Evolutionary conservation across 495 filamentous ascomycete species (phyloP).

Genomic region (Diplogelasinospora grovesii): DNA sequence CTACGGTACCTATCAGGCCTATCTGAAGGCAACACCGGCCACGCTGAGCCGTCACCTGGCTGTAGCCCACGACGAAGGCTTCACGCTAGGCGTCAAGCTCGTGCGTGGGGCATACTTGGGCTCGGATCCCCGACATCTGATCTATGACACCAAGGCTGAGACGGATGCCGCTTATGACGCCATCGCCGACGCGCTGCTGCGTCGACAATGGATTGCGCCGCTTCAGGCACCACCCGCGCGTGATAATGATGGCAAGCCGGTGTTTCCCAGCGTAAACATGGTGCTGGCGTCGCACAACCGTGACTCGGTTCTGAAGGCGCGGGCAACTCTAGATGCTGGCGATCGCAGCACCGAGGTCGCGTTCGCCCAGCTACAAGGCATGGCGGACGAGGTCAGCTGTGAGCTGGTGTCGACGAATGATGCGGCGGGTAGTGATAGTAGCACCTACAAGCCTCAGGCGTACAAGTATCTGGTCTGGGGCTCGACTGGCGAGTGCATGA

Average conservation of each 20-base stretch:
- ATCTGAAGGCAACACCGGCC: slow-evolving; percentile 63
- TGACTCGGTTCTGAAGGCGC: slow-evolving; percentile 68
- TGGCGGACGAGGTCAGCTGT: slow-evolving; percentile 93
- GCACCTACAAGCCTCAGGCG: slow-evolving; percentile 43
- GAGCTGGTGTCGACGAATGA: slow-evolving; percentile 52
- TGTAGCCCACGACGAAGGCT: slow-evolving; percentile 57
- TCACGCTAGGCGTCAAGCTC: slow-evolving; percentile 81
- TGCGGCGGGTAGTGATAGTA: slow-evolving; percentile 19
- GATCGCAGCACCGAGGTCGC: slow-evolving; percentile 51
- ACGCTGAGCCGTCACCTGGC: slow-evolving; percentile 62
- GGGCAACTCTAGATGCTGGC: slow-evolving; percentile 31
- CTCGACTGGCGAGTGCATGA: slow-evolving; percentile 85
- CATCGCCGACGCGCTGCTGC: slow-evolving; percentile 31
- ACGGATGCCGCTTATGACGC: slow-evolving; percentile 49
- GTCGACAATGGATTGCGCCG: slow-evolving; percentile 42
- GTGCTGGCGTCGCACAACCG: slow-evolving; percentile 91
- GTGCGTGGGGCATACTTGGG: slow-evolving; percentile 88
- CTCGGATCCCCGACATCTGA: slow-evolving; percentile 68
- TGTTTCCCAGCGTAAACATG: slow-evolving; percentile 60
- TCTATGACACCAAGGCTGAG: slow-evolving; percentile 75
- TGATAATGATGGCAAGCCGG: slow-evolving; percentile 20
- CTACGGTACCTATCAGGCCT: slow-evolving; percentile 77
- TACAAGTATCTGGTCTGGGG: slow-evolving; percentile 95
- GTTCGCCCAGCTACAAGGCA: slow-evolving; percentile 90
- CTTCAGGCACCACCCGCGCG: slow-evolving; percentile 31